Base-by-base conservation (phyloP, 768 basidiomycete genomes). In the Myochromella boudieri region DNA sequence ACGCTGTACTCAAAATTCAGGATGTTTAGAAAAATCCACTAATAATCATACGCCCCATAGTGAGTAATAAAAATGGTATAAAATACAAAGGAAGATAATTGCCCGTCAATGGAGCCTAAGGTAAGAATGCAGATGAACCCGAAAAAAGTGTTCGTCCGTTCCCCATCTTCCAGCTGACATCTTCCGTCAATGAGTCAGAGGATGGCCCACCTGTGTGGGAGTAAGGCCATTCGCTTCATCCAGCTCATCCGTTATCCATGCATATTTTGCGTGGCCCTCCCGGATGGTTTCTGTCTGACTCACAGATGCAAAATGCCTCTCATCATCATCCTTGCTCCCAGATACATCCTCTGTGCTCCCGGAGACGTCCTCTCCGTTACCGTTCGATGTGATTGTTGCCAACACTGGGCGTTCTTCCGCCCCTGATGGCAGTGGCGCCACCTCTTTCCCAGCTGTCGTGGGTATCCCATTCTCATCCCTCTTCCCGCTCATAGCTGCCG, bases 261-360 rank as follows among this genome's bases (percentile, higher is more conserved):
- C 42, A 47, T 56, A 55, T 29, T 54, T 57, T 17, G 46, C 52
- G 17, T 55, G 49, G n/a, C 59, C 60, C 28, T 61, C 63, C 41
- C 62, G 51, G 41, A 62, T 58, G 32, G 61, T 64, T 44, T 59
- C 53, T 20, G 60, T 64, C 44, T 65, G 63, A 14, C 63, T 54
- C 12, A 62, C 45, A 12, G 57, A 58, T 33, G 44, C 49, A 8
- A 60, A 61, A 43, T 60, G 58, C 24, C 54, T 54, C 24, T 65
- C 59, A 12, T 58, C 63, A 29, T 58, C 63, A 38, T 61, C 59
- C 53, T 61, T 58, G 55, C 55, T 61, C 38, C 61, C 62, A 20
- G 56, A 46, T 34, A 52, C 61, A 39, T 50, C 50, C 21, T 50
- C 43, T 22, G 28, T 58, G 55, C 56, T 60, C 39, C 61, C 63